Conservation (phyloP, 2,329 filamentous ascomycete species). For the Pleoardoris graminearum region DNA sequence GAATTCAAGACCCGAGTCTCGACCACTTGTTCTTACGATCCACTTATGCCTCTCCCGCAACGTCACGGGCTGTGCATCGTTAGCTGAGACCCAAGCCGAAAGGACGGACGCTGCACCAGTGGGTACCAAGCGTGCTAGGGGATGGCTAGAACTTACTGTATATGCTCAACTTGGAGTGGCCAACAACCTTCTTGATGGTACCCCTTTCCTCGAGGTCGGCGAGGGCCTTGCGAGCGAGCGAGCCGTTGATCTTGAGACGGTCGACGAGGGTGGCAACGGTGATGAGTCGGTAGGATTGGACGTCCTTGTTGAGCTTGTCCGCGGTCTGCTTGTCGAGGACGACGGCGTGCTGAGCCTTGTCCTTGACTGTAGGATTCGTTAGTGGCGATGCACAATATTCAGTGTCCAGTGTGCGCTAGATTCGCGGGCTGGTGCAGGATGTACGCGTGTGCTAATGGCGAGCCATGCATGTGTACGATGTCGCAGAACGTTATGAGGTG, state of each 20-base stretch:
- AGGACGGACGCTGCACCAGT: too few species aligned
- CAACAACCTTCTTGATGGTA: slow-evolving; percentile 95
- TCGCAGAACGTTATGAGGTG: not conserved
- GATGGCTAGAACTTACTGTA: slow-evolving; percentile 87
- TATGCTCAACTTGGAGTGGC: slow-evolving; percentile 97
- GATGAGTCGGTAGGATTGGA: slow-evolving; percentile 99
- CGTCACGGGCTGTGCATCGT: slow-evolving; percentile 39
- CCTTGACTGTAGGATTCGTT: slow-evolving; percentile 78
- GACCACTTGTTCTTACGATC: slow-evolving; percentile 22
- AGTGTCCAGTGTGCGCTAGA: slow-evolving; percentile 8
- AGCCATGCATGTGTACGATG: not conserved
- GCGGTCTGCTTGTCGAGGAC: slow-evolving; percentile 96
- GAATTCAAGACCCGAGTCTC: slow-evolving; percentile 30
- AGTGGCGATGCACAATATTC: slow-evolving; percentile 24
- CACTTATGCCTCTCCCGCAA: slow-evolving; percentile 43
- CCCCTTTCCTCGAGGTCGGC: slow-evolving; percentile 96
- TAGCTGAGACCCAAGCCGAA: too few species aligned
- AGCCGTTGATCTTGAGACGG: slow-evolving; percentile 99
- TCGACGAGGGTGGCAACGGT: slow-evolving; percentile 98
- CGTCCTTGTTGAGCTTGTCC: slow-evolving; percentile 99
- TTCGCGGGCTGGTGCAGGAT: too few species aligned
- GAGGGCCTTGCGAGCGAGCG: slow-evolving; percentile 86
- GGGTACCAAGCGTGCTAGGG: too few species aligned
- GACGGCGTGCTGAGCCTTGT: slow-evolving; percentile 99
- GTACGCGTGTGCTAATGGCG: not conserved